These are phyloP conservation scores for Escallonia herrerae DNA, from an alignment of 129 eudicot genomes.

Conservation along the genomic window DNA sequence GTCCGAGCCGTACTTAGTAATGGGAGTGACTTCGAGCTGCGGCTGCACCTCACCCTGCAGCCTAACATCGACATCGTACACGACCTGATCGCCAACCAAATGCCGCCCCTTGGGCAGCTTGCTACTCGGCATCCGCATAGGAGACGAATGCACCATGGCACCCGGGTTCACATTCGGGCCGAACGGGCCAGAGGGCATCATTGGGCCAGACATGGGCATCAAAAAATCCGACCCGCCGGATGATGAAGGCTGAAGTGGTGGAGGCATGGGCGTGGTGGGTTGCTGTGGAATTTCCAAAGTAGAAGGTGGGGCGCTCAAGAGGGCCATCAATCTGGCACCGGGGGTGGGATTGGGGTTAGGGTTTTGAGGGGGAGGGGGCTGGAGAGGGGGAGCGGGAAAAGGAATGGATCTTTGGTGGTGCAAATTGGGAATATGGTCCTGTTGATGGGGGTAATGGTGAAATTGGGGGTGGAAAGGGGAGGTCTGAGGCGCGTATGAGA, in stretches of 20 bases:
- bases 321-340: slow-evolving; percentile 83
- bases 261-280: slow-evolving; percentile 24
- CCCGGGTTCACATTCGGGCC: slow-evolving; percentile 5
- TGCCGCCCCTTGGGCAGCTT: slow-evolving; percentile 93
- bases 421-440: slow-evolving; percentile 32
- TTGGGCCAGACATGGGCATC: neutral
- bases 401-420: slow-evolving; percentile 76
- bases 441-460: slow-evolving; percentile 27
- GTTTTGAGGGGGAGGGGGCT: slow-evolving; percentile 34
- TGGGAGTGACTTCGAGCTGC: slow-evolving; percentile 95
- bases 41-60: slow-evolving; percentile 91
- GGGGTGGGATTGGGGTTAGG: slow-evolving; percentile 47
- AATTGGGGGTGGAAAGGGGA: slow-evolving; percentile 48
- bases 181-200: slow-evolving; percentile 2
- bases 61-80: slow-evolving; percentile 77
- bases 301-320: slow-evolving; percentile 48
- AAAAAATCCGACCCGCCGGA: slow-evolving; percentile 32
- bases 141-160: slow-evolving; percentile 33
- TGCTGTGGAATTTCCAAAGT: slow-evolving; percentile 32
- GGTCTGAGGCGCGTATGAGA: slow-evolving; percentile 46
- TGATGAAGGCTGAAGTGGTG: slow-evolving; percentile 24
- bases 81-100: slow-evolving; percentile 59
- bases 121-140: slow-evolving; percentile 80
- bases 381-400: slow-evolving; percentile 48
- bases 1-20: slow-evolving; percentile 88